These are phyloP conservation scores for Paracorniculantispora psalliotae DNA, from an alignment of 2,329 filamentous ascomycete species.

Conservation along the genomic window DNA sequence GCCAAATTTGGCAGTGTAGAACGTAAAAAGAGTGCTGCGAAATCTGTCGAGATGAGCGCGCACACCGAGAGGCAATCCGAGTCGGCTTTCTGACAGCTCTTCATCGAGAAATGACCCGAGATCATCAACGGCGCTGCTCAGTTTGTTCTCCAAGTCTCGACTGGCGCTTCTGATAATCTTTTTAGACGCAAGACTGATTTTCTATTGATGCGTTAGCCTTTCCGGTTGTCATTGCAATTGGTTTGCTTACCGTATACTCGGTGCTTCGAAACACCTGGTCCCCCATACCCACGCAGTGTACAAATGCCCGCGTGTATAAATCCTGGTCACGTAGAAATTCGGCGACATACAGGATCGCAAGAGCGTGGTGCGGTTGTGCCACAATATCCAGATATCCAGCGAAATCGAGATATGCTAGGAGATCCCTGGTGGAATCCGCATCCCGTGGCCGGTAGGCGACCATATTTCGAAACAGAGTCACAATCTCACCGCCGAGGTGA, in stretches of 20 bases:
- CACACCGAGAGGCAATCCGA: constrained; percentile 58
- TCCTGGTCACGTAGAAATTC: constrained; percentile 59
- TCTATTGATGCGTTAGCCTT: constrained; percentile 27
- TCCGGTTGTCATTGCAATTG: neutral
- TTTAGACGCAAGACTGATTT: constrained; percentile 49
- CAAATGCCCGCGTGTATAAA: constrained; percentile 70
- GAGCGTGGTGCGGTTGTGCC: constrained; percentile 60
- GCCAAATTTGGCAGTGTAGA: constrained; percentile 63
- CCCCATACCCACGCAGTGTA: constrained; percentile 75
- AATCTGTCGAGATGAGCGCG: constrained; percentile 69
- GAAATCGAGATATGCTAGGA: constrained; percentile 61
- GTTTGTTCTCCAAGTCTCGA: constrained; percentile 59
- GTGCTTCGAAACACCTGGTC: constrained; percentile 50
- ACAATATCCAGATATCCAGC: constrained; percentile 66
- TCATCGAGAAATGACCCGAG: constrained; percentile 65
- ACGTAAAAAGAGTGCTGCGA: constrained; percentile 60
- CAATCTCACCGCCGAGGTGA: constrained; percentile 58
- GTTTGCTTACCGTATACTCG: constrained; percentile 55
- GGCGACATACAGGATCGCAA: constrained; percentile 63
- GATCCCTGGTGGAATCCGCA: constrained; percentile 54
- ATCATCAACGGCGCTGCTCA: constrained; percentile 53
- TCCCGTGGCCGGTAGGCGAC: constrained; percentile 51
- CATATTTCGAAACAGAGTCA: constrained; percentile 61
- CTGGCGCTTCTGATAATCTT: constrained; percentile 60
- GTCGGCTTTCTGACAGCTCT: constrained; percentile 60